Percentiles rank a stretch among this genome's conserved stretches.
Conservation (phyloP, 148 eudicot genomes). For the Silene uniflora region DNA sequence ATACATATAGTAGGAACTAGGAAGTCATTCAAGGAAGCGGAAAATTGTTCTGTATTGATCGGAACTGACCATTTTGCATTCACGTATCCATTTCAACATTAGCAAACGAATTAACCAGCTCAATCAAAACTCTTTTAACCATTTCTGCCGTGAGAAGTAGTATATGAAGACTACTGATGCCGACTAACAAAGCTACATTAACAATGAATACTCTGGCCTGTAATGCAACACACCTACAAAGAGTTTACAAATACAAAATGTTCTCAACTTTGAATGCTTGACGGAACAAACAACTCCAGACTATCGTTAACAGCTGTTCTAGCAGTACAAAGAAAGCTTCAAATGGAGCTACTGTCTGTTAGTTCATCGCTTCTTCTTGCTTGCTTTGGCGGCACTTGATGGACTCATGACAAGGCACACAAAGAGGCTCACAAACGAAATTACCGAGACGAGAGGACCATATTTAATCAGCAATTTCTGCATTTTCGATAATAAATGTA, state of each 20-base stretch:
- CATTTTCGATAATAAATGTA: conserved; percentile 16
- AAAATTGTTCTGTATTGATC: not conserved
- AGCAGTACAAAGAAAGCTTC: conserved; percentile 22
- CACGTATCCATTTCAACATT: not conserved
- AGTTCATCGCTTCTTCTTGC: conserved; percentile 71
- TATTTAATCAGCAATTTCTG: conserved; percentile 87
- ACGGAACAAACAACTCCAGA: not conserved
- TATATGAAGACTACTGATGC: conserved; percentile 7
- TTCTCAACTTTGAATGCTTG: conserved; percentile 14
- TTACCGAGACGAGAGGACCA: conserved; percentile 72
- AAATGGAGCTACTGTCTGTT: not conserved
- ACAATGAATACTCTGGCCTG: not conserved
- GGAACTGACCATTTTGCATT: not conserved
- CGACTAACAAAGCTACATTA: not conserved
- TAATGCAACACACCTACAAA: conserved; percentile 15
- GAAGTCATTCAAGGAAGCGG: no score
- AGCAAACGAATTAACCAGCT: not conserved
- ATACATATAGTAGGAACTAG: no score
- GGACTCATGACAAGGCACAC: conserved; percentile 71
- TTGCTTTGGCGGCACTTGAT: conserved; percentile 65
- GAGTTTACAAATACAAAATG: conserved; percentile 15
- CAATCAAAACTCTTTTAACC: conserved; percentile 14
- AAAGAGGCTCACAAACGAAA: conserved; percentile 57
- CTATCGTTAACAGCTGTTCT: conserved; percentile 20
- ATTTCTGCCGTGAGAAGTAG: conserved; percentile 14